Evolutionary conservation across 371 early-diverging fungal genomes (phyloP), one percentile per base, ranked within the genome.

Genomic region (Mortierella sp.): DNA sequence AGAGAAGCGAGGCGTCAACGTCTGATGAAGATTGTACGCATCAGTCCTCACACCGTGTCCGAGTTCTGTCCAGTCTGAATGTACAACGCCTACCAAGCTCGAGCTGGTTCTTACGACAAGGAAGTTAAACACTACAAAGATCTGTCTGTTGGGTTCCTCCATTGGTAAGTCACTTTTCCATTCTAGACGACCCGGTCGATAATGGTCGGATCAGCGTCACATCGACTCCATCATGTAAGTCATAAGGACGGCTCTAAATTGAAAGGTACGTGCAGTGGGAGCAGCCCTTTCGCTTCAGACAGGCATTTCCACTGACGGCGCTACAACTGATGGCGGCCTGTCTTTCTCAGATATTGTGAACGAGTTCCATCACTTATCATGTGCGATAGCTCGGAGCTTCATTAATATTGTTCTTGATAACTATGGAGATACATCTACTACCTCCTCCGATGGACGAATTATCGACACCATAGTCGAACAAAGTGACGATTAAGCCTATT

Each of bases 301-400:
- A 21, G 74, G 84, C 2, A 60, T 72, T 3, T 36, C 73, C 4
- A 70, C 70, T 9, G 80, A 84, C 16, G 80, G 76, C n/a, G 63
- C 72, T n/a, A 66, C 70, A 16, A 48, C 67, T 7, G 81, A 76
- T 21, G 81, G 81, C 6, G 64, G 72, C 43, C 77, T 74, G 80
- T 60, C 78, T 16, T 67, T 68, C 13, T 24, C 60, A 0, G 63
- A 59, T 15, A 72, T 72, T 21, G 62, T 72, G 33, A 58, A 72
- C 22, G 58, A 45, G 24, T 77, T 69, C 40, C 38, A 38, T 41
- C 65, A 38, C 32, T 16, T 53, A 2, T 55, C 55, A n/a, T 33
- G 65, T 1, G 4, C 10, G 1, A 53, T 53, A n/a, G 55, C 65
- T 21, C 38, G 21, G 43, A 63, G 48, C 22, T 63, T 63, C 66